These are phyloP conservation scores for Ustulina deusta DNA, from an alignment of 2,329 filamentous ascomycete species.

Conservation along the genomic window DNA sequence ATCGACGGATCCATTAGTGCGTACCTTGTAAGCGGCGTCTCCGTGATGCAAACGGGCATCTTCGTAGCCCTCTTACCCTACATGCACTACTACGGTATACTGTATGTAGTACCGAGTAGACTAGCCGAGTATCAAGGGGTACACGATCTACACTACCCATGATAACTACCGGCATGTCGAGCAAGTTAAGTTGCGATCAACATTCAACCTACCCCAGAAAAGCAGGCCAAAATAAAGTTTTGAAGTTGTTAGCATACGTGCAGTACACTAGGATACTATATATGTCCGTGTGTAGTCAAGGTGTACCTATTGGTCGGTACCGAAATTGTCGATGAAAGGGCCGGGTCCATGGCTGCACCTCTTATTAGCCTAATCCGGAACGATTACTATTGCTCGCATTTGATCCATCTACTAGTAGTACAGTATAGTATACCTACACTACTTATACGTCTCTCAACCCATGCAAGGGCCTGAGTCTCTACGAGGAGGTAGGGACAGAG, in stretches of 20 bases:
- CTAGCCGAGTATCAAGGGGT: neutral
- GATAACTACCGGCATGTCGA: neutral
- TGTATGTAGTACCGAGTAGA: neutral
- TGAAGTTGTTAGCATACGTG: neutral
- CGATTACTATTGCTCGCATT: slow-evolving; percentile 23
- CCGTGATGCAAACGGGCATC: slow-evolving; percentile 11
- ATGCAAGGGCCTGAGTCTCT: neutral
- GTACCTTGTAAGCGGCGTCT: slow-evolving; percentile 10
- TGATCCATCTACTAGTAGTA: neutral
- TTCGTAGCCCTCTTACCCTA: neutral
- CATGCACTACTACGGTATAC: neutral
- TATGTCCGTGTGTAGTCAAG: neutral
- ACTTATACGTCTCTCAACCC: slow-evolving; percentile 1
- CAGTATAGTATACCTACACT: neutral
- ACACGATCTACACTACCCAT: neutral
- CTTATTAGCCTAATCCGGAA: slow-evolving; percentile 29
- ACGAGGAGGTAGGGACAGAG: too few relatives aligned
- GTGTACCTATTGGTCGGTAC: neutral
- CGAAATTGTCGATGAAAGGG: neutral
- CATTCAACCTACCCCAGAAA: neutral
- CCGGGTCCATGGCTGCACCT: neutral
- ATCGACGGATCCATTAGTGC: slow-evolving; percentile 28
- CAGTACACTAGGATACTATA: neutral
- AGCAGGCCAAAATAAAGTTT: neutral
- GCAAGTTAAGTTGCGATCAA: neutral